Conservation (phyloP, 495 filamentous ascomycete species). For the Daldinia vernicosa region DNA sequence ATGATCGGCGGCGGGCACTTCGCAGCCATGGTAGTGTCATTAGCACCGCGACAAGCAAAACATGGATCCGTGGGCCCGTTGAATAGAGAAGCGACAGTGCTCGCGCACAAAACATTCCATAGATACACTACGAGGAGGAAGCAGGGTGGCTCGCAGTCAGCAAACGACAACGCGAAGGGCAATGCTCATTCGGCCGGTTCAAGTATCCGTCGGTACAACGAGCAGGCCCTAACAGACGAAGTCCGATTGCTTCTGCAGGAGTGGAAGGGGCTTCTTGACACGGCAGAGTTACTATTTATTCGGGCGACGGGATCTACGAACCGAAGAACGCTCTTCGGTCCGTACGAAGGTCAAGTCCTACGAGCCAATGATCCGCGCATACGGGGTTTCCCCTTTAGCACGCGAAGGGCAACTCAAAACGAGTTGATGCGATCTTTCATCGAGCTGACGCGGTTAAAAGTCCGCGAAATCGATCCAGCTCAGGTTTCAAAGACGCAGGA, state of each 20-base stretch:
- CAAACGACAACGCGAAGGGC: constrained; percentile 90
- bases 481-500: constrained; percentile 62
- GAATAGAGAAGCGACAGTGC: constrained; percentile 81
- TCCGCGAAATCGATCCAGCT: constrained; percentile 70
- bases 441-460: constrained; percentile 89
- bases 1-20: constrained; percentile 99
- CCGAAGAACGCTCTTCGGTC: constrained; percentile 83
- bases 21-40: constrained; percentile 91
- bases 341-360: constrained; percentile 88
- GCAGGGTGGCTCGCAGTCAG: constrained; percentile 92
- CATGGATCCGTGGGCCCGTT: constrained; percentile 67
- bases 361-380: constrained; percentile 83
- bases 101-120: constrained; percentile 98
- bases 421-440: constrained; percentile 94
- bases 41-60: constrained; percentile 81
- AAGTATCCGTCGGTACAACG: constrained; percentile 89
- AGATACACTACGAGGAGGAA: constrained; percentile 95
- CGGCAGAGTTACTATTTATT: constrained; percentile 83
- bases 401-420: constrained; percentile 89
- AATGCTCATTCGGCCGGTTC: constrained; percentile 94
- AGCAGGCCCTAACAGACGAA: constrained; percentile 84
- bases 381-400: constrained; percentile 92
- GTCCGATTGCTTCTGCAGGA: constrained; percentile 78
- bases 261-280: constrained; percentile 86
- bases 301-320: constrained; percentile 89